phyloP scores from a whole-genome alignment of 176 grass and related monocot species.

The Musa itinerans region DNA sequence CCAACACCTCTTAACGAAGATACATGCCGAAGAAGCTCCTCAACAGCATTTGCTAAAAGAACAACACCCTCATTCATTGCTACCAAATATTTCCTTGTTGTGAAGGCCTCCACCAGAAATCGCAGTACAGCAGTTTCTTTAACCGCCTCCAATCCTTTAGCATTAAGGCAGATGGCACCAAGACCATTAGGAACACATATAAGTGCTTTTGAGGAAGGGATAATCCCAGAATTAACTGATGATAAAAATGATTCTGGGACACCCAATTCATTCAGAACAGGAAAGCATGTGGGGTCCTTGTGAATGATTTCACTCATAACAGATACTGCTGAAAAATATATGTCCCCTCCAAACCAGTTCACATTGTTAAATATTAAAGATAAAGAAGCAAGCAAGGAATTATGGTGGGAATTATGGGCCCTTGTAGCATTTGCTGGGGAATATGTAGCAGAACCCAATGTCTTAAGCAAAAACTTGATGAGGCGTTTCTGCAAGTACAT shows the following conservation, averaged over 20 bases:
- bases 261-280: constrained; percentile 73
- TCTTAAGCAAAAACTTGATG: constrained; percentile 92
- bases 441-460: constrained; percentile 87
- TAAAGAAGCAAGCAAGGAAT: constrained; percentile 72
- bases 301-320: constrained; percentile 99
- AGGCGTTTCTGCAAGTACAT: constrained; percentile 76
- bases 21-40: constrained; percentile 94
- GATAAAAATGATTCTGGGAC: constrained; percentile 87
- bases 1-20: constrained; percentile 80
- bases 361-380: constrained; percentile 91
- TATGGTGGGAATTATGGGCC: constrained; percentile 62
- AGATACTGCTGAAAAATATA: constrained; percentile 96
- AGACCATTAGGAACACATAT: constrained; percentile 94
- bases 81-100: constrained; percentile 80
- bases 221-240: constrained; percentile 64
- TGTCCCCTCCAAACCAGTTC: constrained; percentile 85
- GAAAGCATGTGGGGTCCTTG: constrained; percentile 92
- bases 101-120: constrained; percentile 77
- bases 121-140: constrained; percentile 63
- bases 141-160: constrained; percentile 77
- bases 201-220: constrained; percentile 86
- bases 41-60: constrained; percentile 88
- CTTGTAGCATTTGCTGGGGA: constrained; percentile 80
- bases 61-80: constrained; percentile 98
- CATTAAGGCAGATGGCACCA: constrained; percentile 93